A percentile compares a stretch with the other conserved stretches of the same genome.
phyloP scores from a whole-genome alignment of 2,329 filamentous ascomycete genomes.

The Colletotrichum limetticola region DNA sequence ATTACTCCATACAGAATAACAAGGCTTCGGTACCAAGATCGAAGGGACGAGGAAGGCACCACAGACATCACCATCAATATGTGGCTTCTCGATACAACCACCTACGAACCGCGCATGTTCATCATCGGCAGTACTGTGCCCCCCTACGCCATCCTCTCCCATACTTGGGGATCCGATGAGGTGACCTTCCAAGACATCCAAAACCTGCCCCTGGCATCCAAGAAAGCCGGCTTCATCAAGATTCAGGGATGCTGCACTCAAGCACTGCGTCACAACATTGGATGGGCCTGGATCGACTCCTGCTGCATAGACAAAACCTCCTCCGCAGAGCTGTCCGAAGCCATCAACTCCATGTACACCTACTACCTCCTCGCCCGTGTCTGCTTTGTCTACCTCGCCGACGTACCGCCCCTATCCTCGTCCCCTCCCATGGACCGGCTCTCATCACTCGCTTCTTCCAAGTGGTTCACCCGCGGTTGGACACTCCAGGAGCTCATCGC shows the following conservation, averaged over 20 bases:
- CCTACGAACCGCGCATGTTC: slow-evolving; percentile 21
- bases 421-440: slow-evolving; percentile 11
- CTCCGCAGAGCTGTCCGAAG: slow-evolving; percentile 34
- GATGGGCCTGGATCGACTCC: slow-evolving; percentile 34
- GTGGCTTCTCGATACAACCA: slow-evolving; percentile 34
- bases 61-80: slow-evolving; percentile 1
- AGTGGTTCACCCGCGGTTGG: slow-evolving; percentile 35
- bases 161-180: slow-evolving; percentile 43
- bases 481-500: slow-evolving; percentile 40
- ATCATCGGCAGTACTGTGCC: slow-evolving; percentile 29
- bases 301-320: slow-evolving; percentile 36
- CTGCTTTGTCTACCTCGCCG: slow-evolving; percentile 36
- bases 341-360: slow-evolving; percentile 38
- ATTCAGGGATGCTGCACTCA: slow-evolving; percentile 33
- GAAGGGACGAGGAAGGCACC: not conserved
- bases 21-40: not conserved
- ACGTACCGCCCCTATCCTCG: slow-evolving; percentile 8
- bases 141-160: slow-evolving; percentile 44
- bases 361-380: slow-evolving; percentile 34
- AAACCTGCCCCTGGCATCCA: not conserved
- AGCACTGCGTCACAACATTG: slow-evolving; percentile 29
- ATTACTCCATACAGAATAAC: not conserved
- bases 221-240: slow-evolving; percentile 29
- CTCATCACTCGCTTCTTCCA: slow-evolving; percentile 11
- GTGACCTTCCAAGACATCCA: slow-evolving; percentile 41